Conservation (phyloP, 305 asterid species). For the Plantago rigida region DNA sequence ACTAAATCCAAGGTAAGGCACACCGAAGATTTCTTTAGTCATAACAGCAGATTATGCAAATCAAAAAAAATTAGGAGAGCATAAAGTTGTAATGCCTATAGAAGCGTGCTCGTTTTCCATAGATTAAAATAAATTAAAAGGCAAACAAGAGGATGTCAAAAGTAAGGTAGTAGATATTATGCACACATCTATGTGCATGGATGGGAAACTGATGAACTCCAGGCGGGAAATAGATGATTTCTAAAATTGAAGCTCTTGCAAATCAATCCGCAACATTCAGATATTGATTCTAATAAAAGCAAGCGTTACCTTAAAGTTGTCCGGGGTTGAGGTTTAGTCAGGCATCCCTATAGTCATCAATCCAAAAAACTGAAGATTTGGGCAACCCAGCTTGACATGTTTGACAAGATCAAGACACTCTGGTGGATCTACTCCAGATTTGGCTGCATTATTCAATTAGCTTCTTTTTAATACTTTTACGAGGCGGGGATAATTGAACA, state of each 20-base stretch:
- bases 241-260: neutral
- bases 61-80: neutral
- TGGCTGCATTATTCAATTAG: conserved; percentile 50
- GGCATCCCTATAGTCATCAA: conserved; percentile 92
- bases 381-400: conserved; percentile 54
- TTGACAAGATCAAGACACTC: conserved; percentile 63
- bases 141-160: neutral
- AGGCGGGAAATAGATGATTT: neutral
- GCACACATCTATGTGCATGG: no score
- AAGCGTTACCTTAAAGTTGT: conserved; percentile 61
- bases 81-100: neutral
- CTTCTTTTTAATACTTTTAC: conserved; percentile 7
- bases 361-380: conserved; percentile 75
- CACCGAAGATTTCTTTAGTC: neutral
- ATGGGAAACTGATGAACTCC: neutral
- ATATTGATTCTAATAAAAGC: neutral
- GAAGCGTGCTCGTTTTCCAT: neutral
- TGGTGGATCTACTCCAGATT: conserved; percentile 71
- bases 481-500: no score
- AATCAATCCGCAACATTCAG: conserved; percentile 14
- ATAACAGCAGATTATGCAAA: neutral
- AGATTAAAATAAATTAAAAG: neutral
- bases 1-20: neutral
- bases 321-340: conserved; percentile 85
- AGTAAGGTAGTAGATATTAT: neutral